Conservation (phyloP, 441 rosid species). For the Populus hybrid region DNA sequence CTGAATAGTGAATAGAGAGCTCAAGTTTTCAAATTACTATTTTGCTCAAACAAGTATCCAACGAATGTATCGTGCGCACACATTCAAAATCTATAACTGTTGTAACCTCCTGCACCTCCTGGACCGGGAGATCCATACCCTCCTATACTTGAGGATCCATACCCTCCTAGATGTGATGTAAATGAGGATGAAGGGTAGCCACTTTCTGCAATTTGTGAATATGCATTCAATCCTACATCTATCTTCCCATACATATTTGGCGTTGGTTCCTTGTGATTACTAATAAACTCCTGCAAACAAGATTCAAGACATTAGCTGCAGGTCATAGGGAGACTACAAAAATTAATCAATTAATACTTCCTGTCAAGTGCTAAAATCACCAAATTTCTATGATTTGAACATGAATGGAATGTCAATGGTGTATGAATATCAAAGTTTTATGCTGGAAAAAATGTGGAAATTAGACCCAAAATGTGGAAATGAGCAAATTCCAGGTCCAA, state of each 20-base stretch:
- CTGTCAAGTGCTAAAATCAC: background rate
- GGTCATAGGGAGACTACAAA: background rate
- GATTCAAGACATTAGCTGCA: background rate
- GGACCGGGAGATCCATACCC: constrained; percentile 30
- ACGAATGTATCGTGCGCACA: background rate
- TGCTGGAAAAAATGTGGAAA: background rate
- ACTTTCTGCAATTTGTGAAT: constrained; percentile 38
- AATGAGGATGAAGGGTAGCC: constrained; percentile 33
- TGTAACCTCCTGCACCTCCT: constrained; percentile 23
- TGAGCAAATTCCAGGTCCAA: background rate
- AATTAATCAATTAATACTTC: background rate
- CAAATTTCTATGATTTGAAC: background rate
- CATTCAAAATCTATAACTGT: constrained; percentile 39
- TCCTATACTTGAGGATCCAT: constrained; percentile 37
- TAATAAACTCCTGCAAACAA: constrained; percentile 39
- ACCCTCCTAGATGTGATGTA: constrained; percentile 34
- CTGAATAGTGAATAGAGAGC: background rate
- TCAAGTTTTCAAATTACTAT: background rate
- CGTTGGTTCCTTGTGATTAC: constrained; percentile 34
- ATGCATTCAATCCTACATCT: constrained; percentile 34
- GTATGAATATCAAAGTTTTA: background rate
- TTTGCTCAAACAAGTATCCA: background rate
- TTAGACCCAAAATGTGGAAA: background rate
- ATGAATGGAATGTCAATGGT: background rate
- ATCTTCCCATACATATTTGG: constrained; percentile 34